These are phyloP conservation scores for Gaeumannomyces tritici DNA, from an alignment of 2,329 filamentous ascomycete species.

Conservation along the genomic window DNA sequence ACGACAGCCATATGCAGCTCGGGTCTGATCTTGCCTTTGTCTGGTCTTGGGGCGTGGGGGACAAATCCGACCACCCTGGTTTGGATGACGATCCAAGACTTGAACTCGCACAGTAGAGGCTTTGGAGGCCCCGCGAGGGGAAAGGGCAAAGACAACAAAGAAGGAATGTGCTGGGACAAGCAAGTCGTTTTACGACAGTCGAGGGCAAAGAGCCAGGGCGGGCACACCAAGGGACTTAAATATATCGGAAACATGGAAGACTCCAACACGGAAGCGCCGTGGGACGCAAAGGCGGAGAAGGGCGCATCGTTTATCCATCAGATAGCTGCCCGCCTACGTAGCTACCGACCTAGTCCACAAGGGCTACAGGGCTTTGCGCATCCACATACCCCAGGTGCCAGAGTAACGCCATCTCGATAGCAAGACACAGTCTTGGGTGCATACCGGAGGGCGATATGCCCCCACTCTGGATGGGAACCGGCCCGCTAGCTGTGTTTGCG, in stretches of 20 bases:
- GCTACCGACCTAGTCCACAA: too few relatives aligned
- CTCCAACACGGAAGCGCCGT: too few relatives aligned
- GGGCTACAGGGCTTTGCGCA: too few relatives aligned
- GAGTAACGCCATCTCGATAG: not conserved
- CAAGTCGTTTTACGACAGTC: not conserved
- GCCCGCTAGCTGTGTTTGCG: too few relatives aligned
- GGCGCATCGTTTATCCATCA: not conserved
- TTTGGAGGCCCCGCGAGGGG: too few relatives aligned
- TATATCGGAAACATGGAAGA: not conserved
- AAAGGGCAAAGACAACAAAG: not conserved
- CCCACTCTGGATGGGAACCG: not conserved
- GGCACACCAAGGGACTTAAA: not conserved
- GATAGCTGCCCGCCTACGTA: too few relatives aligned
- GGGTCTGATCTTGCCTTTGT: not conserved
- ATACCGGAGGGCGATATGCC: not conserved
- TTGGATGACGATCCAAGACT: not conserved
- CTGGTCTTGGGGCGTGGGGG: not conserved
- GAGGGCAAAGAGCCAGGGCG: not conserved
- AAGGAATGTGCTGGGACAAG: not conserved
- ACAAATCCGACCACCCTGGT: not conserved
- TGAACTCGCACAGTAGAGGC: not conserved
- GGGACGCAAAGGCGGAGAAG: not conserved
- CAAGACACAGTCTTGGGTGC: too few relatives aligned
- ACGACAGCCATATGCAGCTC: not conserved
- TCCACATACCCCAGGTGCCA: too few relatives aligned